Evolutionary conservation across 495 filamentous ascomycete species (phyloP), one percentile per base, ranked within the genome.

Genomic region (Penicillium taxi): DNA sequence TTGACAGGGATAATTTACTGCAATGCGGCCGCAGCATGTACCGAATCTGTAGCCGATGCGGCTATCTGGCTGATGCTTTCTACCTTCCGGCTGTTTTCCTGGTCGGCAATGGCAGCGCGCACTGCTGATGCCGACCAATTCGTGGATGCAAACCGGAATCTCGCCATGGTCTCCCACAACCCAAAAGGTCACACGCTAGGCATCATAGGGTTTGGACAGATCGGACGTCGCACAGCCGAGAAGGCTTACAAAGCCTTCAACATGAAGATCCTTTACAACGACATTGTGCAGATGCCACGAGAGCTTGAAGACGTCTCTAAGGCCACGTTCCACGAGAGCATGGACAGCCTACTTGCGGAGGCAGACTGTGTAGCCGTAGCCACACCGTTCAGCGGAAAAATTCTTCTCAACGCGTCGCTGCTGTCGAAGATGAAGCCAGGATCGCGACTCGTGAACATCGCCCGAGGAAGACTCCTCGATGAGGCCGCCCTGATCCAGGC

Each of bases 241-340:
- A 82, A 80, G 52, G 74, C 75, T 1, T 69, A 66, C 37, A 29
- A 57, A 0, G 72, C 75, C 1, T 78, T 83, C 36, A 74, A 73
- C 28, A 85, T 88, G 81, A 65, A 70, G 38, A 76, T 86, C 37
- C 55, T 69, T 7, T 88, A 86, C 55, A 61, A 78, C 52, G 81
- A 86, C 50, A 58, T 84, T 14, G 50, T 74, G 11, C 72, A 74
- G 40, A 82, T 82, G 54, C 48, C 63, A 0, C 18, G 43, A 0
- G 50, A 55, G 3, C 39, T 58, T 4, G 59, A 60, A 19, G n/a
- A 39, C 0, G 38, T 44, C 7, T 45, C 54, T 6, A 26, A 45
- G 0, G 81, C 74, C 0, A 67, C 56, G 1, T 85, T 63, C 54
- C 66, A 72, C 57, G 44, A 41, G 17, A 59, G 43, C 8, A 61